Percentiles rank a stretch among this genome's conserved stretches.
Conservation (phyloP, 805 yeast species). For the Priceomyces haplophilus region DNA sequence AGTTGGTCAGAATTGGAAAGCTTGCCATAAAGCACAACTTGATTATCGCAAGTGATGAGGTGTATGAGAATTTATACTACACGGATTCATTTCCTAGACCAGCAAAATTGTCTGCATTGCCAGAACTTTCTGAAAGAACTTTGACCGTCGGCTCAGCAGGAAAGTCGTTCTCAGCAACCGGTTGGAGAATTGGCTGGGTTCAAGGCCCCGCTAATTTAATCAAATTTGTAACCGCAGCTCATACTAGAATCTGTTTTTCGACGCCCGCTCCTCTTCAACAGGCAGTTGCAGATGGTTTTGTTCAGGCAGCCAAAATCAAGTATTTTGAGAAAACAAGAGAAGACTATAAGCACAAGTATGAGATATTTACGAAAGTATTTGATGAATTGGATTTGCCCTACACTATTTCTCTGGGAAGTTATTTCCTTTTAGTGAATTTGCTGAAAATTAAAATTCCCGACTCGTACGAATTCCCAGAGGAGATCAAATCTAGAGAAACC, state of each 20-base stretch:
- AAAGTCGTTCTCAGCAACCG: constrained; percentile 97
- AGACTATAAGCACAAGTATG: constrained; percentile 68
- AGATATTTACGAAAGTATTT: constrained; percentile 69
- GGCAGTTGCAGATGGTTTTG: constrained; percentile 79
- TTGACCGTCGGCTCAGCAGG: constrained; percentile 97
- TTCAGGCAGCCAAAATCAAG: constrained; percentile 53
- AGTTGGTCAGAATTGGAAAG: constrained; percentile 71
- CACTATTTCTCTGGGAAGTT: constrained; percentile 90
- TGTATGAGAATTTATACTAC: constrained; percentile 86
- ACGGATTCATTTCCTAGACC: constrained; percentile 70
- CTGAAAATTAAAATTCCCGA: constrained; percentile 75
- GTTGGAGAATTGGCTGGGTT: constrained; percentile 98
- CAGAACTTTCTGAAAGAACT: constrained; percentile 75
- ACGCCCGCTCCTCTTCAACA: constrained; percentile 91
- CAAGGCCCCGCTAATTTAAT: constrained; percentile 82
- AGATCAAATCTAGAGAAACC: constrained; percentile 58
- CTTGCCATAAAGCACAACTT: constrained; percentile 83
- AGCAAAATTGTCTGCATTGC: constrained; percentile 62
- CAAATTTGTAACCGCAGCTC: constrained; percentile 81
- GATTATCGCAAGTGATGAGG: constrained; percentile 86
- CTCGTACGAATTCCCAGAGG: constrained; percentile 69
- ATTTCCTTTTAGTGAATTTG: constrained; percentile 86
- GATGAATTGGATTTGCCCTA: constrained; percentile 88
- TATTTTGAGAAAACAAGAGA: constrained; percentile 71
- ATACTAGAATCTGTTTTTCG: constrained; percentile 90